Conservation (phyloP, 2,329 filamentous ascomycete species). For the Trichoderma sp. region DNA sequence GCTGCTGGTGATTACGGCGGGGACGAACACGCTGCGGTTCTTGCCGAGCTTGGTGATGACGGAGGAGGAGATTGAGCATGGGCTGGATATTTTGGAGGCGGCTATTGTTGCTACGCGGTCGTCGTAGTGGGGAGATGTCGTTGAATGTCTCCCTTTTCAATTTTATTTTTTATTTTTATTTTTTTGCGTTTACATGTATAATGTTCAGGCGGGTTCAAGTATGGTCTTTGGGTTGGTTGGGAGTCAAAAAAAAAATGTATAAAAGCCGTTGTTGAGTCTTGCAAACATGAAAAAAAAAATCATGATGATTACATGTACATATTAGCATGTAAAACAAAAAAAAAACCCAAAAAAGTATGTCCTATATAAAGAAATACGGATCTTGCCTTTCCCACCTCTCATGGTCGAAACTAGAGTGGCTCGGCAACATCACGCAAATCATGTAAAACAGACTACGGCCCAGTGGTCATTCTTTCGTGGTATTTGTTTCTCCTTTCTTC, state of each 20-base stretch:
- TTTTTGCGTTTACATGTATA: background rate
- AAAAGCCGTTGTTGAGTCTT: background rate
- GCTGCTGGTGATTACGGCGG: conserved; percentile 85
- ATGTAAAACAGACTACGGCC: background rate
- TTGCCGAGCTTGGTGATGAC: conserved; percentile 83
- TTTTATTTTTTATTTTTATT: background rate
- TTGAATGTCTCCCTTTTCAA: background rate
- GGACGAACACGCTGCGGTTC: conserved; percentile 87
- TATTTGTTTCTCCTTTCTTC: background rate
- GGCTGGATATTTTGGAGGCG: conserved; percentile 71
- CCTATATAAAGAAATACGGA: background rate
- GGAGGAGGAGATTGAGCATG: conserved; percentile 74
- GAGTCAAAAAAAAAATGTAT: conserved; percentile 6
- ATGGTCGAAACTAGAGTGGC: background rate
- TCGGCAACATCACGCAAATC: background rate
- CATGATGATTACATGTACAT: background rate
- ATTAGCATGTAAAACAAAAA: background rate
- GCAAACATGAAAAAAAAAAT: background rate
- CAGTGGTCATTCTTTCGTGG: background rate
- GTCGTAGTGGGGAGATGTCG: conserved; percentile 18
- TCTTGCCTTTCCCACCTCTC: background rate
- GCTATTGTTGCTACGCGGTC: conserved; percentile 48
- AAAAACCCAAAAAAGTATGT: background rate
- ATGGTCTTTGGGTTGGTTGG: background rate
- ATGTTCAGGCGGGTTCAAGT: background rate